phyloP scores from a whole-genome alignment of 2,329 filamentous ascomycete species.

The Phoma sp. region DNA sequence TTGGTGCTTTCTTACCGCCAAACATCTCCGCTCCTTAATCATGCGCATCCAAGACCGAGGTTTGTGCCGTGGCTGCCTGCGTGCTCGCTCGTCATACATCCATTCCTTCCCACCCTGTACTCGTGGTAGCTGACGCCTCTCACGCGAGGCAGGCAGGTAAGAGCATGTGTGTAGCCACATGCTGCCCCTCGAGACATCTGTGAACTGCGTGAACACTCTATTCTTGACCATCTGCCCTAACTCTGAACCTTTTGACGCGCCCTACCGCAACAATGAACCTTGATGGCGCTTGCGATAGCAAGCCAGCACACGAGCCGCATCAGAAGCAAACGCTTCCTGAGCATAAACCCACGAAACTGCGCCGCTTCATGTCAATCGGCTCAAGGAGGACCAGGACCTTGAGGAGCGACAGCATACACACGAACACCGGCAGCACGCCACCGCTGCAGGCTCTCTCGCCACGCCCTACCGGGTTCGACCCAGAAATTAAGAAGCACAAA shows the following conservation, averaged over 20 bases:
- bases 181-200: not conserved
- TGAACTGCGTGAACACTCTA: not conserved
- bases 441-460: not conserved
- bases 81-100: not conserved
- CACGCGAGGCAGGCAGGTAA: not conserved
- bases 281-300: not conserved
- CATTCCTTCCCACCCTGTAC: conserved; percentile 6
- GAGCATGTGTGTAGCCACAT: conserved; percentile 1
- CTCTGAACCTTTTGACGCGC: not conserved
- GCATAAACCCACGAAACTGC: conserved; percentile 1
- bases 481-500: not conserved
- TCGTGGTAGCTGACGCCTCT: not conserved
- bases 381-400: not conserved
- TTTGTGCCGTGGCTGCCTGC: not conserved
- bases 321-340: not conserved
- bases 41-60: not conserved
- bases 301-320: not conserved
- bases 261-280: not conserved
- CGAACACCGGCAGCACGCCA: not conserved
- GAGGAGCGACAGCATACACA: not conserved
- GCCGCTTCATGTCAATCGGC: conserved; percentile 13
- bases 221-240: not conserved
- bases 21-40: not conserved
- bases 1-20: conserved; percentile 2
- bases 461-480: not conserved